phyloP scores from a whole-genome alignment of 2,329 filamentous ascomycete genomes.

The Diaporthe sp. region DNA sequence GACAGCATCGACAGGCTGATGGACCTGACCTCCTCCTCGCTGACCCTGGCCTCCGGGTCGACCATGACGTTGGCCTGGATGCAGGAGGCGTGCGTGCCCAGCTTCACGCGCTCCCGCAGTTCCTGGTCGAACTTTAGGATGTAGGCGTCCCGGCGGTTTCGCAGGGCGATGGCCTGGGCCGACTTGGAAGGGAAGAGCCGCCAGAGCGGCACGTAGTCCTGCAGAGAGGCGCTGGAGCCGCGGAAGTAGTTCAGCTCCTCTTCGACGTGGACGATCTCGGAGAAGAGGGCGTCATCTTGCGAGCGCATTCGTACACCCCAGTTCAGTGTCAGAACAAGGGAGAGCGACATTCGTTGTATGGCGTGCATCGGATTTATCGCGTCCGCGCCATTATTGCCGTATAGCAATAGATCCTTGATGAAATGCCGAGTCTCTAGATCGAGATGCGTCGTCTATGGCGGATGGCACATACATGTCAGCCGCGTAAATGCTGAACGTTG shows the following conservation, averaged over 20 bases:
- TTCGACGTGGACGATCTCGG: constrained; percentile 74
- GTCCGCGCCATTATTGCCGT: constrained; percentile 66
- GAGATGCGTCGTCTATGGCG: not conserved
- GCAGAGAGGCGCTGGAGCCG: constrained; percentile 10
- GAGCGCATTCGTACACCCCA: constrained; percentile 62
- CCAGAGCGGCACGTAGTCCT: constrained; percentile 15
- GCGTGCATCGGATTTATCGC: constrained; percentile 65
- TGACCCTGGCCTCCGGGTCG: constrained; percentile 53
- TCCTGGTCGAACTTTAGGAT: constrained; percentile 2
- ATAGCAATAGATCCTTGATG: constrained; percentile 69
- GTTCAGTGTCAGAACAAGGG: constrained; percentile 73
- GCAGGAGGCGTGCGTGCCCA: not conserved
- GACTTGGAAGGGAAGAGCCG: constrained; percentile 7
- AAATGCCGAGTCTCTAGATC: constrained; percentile 67
- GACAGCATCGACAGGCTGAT: constrained; percentile 66
- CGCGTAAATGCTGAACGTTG: not conserved
- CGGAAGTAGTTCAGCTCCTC: constrained; percentile 70
- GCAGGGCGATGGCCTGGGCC: constrained; percentile 2
- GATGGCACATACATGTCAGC: not conserved
- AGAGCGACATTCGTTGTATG: constrained; percentile 59
- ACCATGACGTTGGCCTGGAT: constrained; percentile 50
- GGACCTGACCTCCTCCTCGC: constrained; percentile 8
- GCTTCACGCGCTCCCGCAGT: constrained; percentile 3
- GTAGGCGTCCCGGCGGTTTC: not conserved
- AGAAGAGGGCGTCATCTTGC: constrained; percentile 64